Evolutionary conservation across 768 basidiomycete genomes (phyloP).

Genomic region (Kwoniella newhampshirensis): DNA sequence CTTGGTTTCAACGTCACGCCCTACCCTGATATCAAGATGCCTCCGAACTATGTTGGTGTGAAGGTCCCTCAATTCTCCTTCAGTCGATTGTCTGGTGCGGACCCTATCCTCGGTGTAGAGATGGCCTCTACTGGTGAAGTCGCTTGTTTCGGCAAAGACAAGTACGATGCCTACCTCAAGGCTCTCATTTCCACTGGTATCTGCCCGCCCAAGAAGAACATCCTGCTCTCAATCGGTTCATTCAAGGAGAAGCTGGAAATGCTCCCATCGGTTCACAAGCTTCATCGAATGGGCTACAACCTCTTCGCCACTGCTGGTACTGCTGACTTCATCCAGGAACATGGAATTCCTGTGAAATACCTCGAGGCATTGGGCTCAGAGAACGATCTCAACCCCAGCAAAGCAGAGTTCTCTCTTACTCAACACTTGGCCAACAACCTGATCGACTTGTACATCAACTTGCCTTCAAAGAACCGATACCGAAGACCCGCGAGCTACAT

Average conservation of each 20-base stretch:
- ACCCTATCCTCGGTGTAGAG: constrained; percentile 96
- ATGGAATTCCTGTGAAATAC: constrained; percentile 96
- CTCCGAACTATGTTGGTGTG: constrained; percentile 92
- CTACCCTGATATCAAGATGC: constrained; percentile 84
- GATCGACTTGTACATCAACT: constrained; percentile 99
- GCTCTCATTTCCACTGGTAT: constrained; percentile 96
- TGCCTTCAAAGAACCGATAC: constrained; percentile 96
- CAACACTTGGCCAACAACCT: constrained; percentile 90
- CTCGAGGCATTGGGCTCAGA: constrained; percentile 72
- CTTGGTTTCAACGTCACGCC: constrained; percentile 81
- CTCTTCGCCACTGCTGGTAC: constrained; percentile 97
- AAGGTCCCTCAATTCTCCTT: constrained; percentile 99
- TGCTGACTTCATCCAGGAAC: constrained; percentile 93
- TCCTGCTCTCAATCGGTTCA: constrained; percentile 92
- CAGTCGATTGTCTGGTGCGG: constrained; percentile 91
- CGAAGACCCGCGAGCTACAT: constrained; percentile 95
- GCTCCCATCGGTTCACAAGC: constrained; percentile 88
- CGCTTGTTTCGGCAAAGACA: constrained; percentile 95
- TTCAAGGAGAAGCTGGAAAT: constrained; percentile 97
- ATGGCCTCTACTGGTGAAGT: constrained; percentile 99
- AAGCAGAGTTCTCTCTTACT: constrained; percentile 94
- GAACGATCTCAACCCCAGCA: constrained; percentile 71
- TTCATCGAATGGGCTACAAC: constrained; percentile 88
- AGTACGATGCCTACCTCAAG: constrained; percentile 98
- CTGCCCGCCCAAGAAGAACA: constrained; percentile 92